Conservation (phyloP, 2,329 filamentous ascomycete species). For the Colletotrichum simmondsii region DNA sequence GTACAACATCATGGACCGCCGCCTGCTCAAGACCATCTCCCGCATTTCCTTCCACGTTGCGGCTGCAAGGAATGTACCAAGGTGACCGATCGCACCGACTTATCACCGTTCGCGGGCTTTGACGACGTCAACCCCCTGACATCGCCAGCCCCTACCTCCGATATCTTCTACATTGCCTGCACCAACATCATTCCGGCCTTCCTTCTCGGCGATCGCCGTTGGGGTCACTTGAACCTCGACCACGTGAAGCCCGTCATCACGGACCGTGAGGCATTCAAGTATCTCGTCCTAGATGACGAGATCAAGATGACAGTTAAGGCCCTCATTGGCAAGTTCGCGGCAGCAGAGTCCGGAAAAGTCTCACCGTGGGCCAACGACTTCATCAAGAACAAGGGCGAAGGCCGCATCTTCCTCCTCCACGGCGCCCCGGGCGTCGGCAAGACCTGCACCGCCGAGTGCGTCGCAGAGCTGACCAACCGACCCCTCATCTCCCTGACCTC, state of each 20-base stretch:
- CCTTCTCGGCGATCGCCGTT: constrained; percentile 55
- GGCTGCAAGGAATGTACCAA: constrained; percentile 50
- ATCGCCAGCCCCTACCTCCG: constrained; percentile 49
- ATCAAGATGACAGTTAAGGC: constrained; percentile 59
- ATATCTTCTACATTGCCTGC: constrained; percentile 56
- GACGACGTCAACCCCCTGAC: constrained; percentile 50
- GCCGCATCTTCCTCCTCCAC: constrained; percentile 62
- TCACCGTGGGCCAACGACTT: constrained; percentile 55
- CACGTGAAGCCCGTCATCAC: constrained; percentile 52
- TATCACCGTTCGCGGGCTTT: constrained; percentile 51
- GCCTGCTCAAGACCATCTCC: constrained; percentile 47
- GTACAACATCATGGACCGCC: constrained; percentile 1
- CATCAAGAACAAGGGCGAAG: constrained; percentile 53
- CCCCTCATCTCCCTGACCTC: constrained; percentile 63
- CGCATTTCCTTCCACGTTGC: constrained; percentile 53
- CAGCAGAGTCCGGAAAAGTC: constrained; percentile 48
- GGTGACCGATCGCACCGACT: constrained; percentile 33
- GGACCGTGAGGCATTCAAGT: constrained; percentile 61
- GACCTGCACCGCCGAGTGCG: constrained; percentile 66
- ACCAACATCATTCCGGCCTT: constrained; percentile 59
- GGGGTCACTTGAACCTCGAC: constrained; percentile 55
- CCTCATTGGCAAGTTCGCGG: constrained; percentile 59
- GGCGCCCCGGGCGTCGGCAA: constrained; percentile 67
- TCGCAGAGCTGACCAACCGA: constrained; percentile 61
- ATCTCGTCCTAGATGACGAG: constrained; percentile 59